A percentile compares a stretch with the other conserved stretches of the same genome.
Evolutionary conservation across 2,329 filamentous ascomycete species (phyloP).

Genomic region (Penicillium fuscoglaucum): DNA sequence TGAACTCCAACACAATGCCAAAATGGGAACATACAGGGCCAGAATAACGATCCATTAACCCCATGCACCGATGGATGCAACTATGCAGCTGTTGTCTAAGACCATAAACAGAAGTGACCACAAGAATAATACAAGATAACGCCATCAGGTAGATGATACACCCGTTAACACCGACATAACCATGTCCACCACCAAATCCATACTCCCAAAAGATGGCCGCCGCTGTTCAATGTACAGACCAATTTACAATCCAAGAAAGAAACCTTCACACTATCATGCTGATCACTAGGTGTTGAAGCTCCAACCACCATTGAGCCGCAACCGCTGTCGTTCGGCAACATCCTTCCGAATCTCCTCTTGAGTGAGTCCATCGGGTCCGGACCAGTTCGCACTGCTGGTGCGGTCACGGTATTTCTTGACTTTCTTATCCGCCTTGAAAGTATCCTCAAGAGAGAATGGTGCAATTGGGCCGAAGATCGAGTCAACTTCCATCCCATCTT

Average conservation of each 20-base stretch:
- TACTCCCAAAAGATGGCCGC: constrained; percentile 1
- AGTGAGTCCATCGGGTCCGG: constrained; percentile 74
- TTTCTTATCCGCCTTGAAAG: constrained; percentile 87
- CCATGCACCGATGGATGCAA: constrained; percentile 20
- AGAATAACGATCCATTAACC: constrained; percentile 15
- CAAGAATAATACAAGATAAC: constrained; percentile 17
- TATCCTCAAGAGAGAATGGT: constrained; percentile 91
- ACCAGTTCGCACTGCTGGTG: constrained; percentile 95
- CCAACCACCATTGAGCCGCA: constrained; percentile 84
- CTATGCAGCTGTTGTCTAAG: constrained; percentile 17
- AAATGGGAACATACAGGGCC: not conserved
- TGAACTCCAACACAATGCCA: not conserved
- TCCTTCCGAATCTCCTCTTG: constrained; percentile 84
- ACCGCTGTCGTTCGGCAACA: constrained; percentile 72
- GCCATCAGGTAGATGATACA: constrained; percentile 12
- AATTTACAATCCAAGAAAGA: constrained; percentile 5
- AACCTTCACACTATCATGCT: not conserved
- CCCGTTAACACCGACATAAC: constrained; percentile 17
- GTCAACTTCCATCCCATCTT: constrained; percentile 73
- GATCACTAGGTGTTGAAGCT: constrained; percentile 51
- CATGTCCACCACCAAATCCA: not conserved
- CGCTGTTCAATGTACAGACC: constrained; percentile 11
- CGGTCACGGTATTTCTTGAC: constrained; percentile 85
- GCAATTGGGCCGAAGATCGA: constrained; percentile 89
- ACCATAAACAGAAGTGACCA: constrained; percentile 2